These are phyloP conservation scores for Lactarius sanguifluus DNA, from an alignment of 768 basidiomycete species.

Conservation along the genomic window DNA sequence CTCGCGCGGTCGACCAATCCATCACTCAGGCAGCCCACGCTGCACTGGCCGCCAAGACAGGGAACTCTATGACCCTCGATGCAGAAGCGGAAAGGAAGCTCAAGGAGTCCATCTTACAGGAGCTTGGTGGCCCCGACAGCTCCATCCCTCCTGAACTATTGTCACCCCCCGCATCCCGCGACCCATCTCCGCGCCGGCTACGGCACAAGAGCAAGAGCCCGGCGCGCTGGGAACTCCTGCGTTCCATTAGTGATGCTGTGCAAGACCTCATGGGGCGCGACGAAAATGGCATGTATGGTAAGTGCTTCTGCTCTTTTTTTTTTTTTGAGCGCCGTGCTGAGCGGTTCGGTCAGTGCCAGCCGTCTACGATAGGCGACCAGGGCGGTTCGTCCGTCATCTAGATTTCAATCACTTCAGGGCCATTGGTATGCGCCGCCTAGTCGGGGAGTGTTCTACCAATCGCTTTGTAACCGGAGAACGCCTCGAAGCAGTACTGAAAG, in stretches of 20 bases:
- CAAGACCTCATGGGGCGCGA: constrained; percentile 64
- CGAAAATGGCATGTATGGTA: constrained; percentile 73
- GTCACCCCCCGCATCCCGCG: constrained; percentile 77
- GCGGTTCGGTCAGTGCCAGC: constrained; percentile 52
- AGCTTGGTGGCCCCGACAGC: constrained; percentile 59
- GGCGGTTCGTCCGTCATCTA: constrained; percentile 79
- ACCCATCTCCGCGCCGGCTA: constrained; percentile 76
- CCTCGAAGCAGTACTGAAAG: constrained; percentile 75
- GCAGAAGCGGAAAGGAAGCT: constrained; percentile 48
- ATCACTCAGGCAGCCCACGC: constrained; percentile 66
- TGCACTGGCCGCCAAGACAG: constrained; percentile 48
- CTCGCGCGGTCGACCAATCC: constrained; percentile 61
- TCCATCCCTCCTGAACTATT: constrained; percentile 74
- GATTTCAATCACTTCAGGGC: constrained; percentile 98
- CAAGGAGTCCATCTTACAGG: constrained; percentile 37
- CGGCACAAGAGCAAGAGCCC: constrained; percentile 78
- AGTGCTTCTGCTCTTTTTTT: constrained; percentile 31
- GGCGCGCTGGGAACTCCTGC: constrained; percentile 79
- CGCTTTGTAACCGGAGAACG: constrained; percentile 93
- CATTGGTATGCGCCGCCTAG: constrained; percentile 90
- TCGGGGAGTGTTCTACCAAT: constrained; percentile 84
- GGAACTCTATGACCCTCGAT: constrained; percentile 11
- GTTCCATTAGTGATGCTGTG: constrained; percentile 75
- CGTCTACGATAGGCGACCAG: constrained; percentile 68
- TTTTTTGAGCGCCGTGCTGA: constrained; percentile 12